Conservation (phyloP, 306 rosid genomes). For the Fragaria ananassa region DNA sequence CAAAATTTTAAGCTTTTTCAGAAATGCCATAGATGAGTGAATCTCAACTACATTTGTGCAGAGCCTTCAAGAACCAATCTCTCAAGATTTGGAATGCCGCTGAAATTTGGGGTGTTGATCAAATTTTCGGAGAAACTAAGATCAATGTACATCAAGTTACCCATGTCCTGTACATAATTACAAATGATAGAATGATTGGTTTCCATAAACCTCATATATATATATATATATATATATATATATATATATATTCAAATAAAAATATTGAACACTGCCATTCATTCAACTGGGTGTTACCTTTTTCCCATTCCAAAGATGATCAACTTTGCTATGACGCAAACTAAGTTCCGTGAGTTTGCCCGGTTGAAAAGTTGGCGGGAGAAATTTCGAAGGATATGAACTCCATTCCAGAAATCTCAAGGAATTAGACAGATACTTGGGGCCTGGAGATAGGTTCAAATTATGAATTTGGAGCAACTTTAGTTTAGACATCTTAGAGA, state of each 20-base stretch:
- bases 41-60: neutral
- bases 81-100: neutral
- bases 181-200: neutral
- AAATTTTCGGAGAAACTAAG: neutral
- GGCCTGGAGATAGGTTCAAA: neutral
- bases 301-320: neutral
- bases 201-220: neutral
- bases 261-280: neutral
- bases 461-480: conserved; percentile 1
- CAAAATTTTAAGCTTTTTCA: neutral
- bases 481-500: neutral
- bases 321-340: conserved; percentile 3
- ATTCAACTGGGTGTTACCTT: neutral
- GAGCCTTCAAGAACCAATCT: neutral
- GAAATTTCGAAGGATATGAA: neutral
- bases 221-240: too few relatives aligned
- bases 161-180: neutral
- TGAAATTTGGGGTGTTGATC: conserved; percentile 1
- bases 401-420: neutral
- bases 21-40: conserved; percentile 15
- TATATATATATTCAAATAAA: neutral
- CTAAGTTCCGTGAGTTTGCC: neutral
- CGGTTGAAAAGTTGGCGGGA: neutral
- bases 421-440: neutral
- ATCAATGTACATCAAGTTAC: neutral